A percentile compares a stretch with the other conserved stretches of the same genome.
phyloP scores from a whole-genome alignment of 495 filamentous ascomycete species.

The Neurospora tetrasperma region DNA sequence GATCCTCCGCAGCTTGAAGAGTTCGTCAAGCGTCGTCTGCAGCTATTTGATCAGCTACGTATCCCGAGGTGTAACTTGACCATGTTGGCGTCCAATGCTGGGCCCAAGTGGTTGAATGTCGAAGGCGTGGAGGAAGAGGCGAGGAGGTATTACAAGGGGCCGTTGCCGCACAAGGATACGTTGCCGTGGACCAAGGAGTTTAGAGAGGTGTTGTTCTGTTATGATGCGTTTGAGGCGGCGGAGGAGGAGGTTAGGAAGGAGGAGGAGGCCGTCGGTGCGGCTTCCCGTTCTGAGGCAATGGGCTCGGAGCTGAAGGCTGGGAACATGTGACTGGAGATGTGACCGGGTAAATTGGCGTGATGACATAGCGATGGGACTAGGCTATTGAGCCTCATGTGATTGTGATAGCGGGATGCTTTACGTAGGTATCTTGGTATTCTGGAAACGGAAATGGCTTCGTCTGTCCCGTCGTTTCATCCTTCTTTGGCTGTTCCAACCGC shows the following conservation, averaged over 20 bases:
- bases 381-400: not conserved
- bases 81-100: slow-evolving; percentile 23
- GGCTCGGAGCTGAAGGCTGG: not conserved
- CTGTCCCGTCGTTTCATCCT: not conserved
- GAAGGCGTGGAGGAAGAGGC: slow-evolving; percentile 21
- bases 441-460: not conserved
- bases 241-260: slow-evolving; percentile 3
- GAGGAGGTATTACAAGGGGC: slow-evolving; percentile 19
- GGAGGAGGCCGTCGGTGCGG: not conserved
- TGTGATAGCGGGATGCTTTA: not conserved
- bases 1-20: not conserved
- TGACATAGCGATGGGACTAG: not conserved
- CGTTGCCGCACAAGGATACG: slow-evolving; percentile 12
- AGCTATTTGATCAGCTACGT: slow-evolving; percentile 18
- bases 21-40: slow-evolving; percentile 6
- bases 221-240: slow-evolving; percentile 17
- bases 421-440: not conserved
- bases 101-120: slow-evolving; percentile 11
- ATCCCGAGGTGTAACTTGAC: slow-evolving; percentile 23
- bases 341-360: not conserved
- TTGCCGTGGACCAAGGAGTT: slow-evolving; percentile 16
- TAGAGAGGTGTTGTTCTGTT: slow-evolving; percentile 19
- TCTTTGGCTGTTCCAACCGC: not conserved
- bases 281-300: not conserved
- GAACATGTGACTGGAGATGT: not conserved